phyloP scores from a whole-genome alignment of 192 early-diverging fungal species.

The Entophlyctis helioformis region DNA sequence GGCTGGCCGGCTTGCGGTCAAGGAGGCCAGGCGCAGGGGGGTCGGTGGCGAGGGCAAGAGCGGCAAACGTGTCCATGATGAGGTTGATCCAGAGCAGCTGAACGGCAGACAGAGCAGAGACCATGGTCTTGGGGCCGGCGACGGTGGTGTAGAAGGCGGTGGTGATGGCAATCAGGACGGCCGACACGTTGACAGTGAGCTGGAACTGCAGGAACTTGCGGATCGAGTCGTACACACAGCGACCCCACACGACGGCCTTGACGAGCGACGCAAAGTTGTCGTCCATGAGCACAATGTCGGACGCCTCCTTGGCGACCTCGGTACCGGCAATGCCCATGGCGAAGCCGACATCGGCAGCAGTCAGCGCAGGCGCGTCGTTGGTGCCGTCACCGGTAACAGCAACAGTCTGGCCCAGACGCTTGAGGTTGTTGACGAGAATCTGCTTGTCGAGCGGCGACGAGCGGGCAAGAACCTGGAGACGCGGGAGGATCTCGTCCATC shows the following conservation, averaged over 20 bases:
- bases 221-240: slow-evolving; percentile 89
- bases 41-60: slow-evolving; percentile 92
- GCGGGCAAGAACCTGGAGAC: slow-evolving; percentile 89
- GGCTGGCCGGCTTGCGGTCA: slow-evolving; percentile 61
- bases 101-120: slow-evolving; percentile 82
- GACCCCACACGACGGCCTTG: slow-evolving; percentile 96
- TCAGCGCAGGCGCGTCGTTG: slow-evolving; percentile 93
- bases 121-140: slow-evolving; percentile 10
- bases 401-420: slow-evolving; percentile 84
- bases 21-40: slow-evolving; percentile 76
- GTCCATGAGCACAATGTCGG: slow-evolving; percentile 94
- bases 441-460: slow-evolving; percentile 93
- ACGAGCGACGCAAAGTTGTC: slow-evolving; percentile 98
- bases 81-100: slow-evolving; percentile 98
- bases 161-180: slow-evolving; percentile 33
- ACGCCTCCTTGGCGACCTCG: slow-evolving; percentile 98
- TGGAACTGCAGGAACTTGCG: slow-evolving; percentile 99
- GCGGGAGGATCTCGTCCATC: slow-evolving; percentile 85
- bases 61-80: slow-evolving; percentile 99
- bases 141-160: slow-evolving; percentile 28
- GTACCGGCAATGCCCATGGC: slow-evolving; percentile 99
- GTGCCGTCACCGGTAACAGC: slow-evolving; percentile 99
- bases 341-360: slow-evolving; percentile 93
- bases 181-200: slow-evolving; percentile 84
- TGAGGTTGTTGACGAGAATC: slow-evolving; percentile 81